Percentiles rank a stretch among this genome's conserved stretches.
phyloP scores from a whole-genome alignment of 176 grass and related monocot species.

The Bromus sterilis region DNA sequence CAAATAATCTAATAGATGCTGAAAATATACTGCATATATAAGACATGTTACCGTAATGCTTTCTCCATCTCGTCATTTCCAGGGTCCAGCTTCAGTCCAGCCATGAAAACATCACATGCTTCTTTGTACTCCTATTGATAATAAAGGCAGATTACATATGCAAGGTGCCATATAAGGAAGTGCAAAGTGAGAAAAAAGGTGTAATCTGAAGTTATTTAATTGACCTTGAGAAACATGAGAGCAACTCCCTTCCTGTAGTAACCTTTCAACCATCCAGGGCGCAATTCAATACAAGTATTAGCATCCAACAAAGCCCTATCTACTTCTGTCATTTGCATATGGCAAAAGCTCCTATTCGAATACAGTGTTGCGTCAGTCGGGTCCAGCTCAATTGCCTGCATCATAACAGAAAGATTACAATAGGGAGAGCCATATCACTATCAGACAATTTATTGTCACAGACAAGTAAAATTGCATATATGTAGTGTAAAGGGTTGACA shows the following conservation, averaged over 20 bases:
- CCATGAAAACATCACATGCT: constrained; percentile 3
- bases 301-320: constrained; percentile 8
- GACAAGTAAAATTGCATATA: background rate
- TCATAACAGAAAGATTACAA: background rate
- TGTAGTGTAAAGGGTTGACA: background rate
- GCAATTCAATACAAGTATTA: constrained; percentile 1
- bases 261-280: constrained; percentile 1
- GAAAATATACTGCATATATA: background rate
- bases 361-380: constrained; percentile 14
- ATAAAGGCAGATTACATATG: background rate
- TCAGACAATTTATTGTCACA: background rate
- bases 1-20: background rate
- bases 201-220: background rate
- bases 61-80: constrained; percentile 16
- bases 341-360: constrained; percentile 18
- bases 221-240: constrained; percentile 22
- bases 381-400: constrained; percentile 17
- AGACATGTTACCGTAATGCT: background rate
- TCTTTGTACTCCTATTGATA: background rate
- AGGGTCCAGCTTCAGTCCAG: constrained; percentile 17
- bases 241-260: constrained; percentile 20
- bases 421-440: background rate
- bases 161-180: background rate
- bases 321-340: constrained; percentile 13
- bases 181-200: background rate